Percentiles rank a stretch among this genome's conserved stretches.
These are phyloP conservation scores for Dendryphion nanum DNA, from an alignment of 2,329 filamentous ascomycete genomes.

Conservation along the genomic window DNA sequence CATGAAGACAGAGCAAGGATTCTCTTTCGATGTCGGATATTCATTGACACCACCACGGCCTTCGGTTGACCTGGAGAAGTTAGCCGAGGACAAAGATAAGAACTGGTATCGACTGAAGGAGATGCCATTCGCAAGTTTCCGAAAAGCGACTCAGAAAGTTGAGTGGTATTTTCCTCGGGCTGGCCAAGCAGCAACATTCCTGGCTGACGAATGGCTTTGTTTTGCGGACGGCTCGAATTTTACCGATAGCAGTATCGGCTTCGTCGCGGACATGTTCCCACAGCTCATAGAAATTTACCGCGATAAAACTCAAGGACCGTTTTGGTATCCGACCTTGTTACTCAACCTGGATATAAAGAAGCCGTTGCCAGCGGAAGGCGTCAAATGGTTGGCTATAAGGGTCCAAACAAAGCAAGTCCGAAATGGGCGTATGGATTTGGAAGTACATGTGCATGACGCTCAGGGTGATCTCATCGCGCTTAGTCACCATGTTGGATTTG, in stretches of 20 bases:
- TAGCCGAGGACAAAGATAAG: slow-evolving; percentile 45
- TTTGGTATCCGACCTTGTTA: slow-evolving; percentile 75
- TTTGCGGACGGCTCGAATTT: slow-evolving; percentile 60
- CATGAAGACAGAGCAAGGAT: slow-evolving; percentile 57
- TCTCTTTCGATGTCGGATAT: slow-evolving; percentile 57
- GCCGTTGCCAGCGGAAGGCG: slow-evolving; percentile 63
- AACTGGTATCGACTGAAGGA: slow-evolving; percentile 48
- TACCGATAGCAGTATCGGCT: slow-evolving; percentile 64
- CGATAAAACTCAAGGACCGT: slow-evolving; percentile 37
- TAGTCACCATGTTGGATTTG: slow-evolving; percentile 66
- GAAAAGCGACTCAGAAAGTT: slow-evolving; percentile 52
- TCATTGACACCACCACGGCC: slow-evolving; percentile 47
- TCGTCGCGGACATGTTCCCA: slow-evolving; percentile 67
- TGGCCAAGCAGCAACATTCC: slow-evolving; percentile 40
- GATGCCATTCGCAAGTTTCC: slow-evolving; percentile 46
- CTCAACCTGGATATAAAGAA: slow-evolving; percentile 79
- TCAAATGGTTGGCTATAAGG: slow-evolving; percentile 70
- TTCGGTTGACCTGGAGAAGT: slow-evolving; percentile 42
- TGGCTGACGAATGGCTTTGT: slow-evolving; percentile 67
- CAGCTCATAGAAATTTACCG: slow-evolving; percentile 58
- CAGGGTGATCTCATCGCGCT: slow-evolving; percentile 64
- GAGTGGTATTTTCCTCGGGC: slow-evolving; percentile 53
- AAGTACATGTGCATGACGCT: slow-evolving; percentile 66
- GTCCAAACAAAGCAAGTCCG: slow-evolving; percentile 64
- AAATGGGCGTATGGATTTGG: slow-evolving; percentile 73